Percentiles rank a stretch among this genome's conserved stretches.
Evolutionary conservation across 2,329 filamentous ascomycete genomes (phyloP).

Genomic region (Huntiella decipiens): DNA sequence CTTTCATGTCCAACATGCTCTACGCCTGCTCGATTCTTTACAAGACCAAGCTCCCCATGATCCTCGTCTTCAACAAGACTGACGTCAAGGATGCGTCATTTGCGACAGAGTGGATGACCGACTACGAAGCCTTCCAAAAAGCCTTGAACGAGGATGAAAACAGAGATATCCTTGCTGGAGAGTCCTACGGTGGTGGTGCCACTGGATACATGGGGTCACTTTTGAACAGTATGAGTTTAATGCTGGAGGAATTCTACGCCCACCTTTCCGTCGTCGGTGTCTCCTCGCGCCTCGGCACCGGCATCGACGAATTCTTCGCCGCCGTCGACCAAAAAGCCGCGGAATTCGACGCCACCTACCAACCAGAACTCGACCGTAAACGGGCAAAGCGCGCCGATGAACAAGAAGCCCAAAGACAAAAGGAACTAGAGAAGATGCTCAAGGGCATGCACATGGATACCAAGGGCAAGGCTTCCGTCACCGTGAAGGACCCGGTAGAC

Average conservation of each 20-base stretch:
- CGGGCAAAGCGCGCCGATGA: constrained; percentile 55
- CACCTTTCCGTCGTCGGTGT: constrained; percentile 87
- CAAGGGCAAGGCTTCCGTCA: constrained; percentile 12
- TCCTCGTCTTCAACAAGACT: constrained; percentile 97
- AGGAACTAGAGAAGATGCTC: constrained; percentile 85
- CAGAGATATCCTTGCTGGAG: constrained; percentile 55
- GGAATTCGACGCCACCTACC: constrained; percentile 82
- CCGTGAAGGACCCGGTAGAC: constrained; percentile 20
- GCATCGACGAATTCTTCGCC: constrained; percentile 82
- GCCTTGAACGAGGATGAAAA: constrained; percentile 68
- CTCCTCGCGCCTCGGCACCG: constrained; percentile 78
- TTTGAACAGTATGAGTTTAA: constrained; percentile 92
- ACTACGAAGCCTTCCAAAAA: constrained; percentile 88
- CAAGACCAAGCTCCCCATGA: constrained; percentile 97
- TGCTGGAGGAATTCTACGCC: constrained; percentile 94
- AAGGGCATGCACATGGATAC: constrained; percentile 53
- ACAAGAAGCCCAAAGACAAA: constrained; percentile 52
- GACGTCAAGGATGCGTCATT: constrained; percentile 83
- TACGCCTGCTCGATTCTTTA: constrained; percentile 98
- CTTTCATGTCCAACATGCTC: constrained; percentile 99
- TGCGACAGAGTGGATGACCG: constrained; percentile 98
- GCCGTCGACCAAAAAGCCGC: constrained; percentile 71
- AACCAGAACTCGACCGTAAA: constrained; percentile 71
- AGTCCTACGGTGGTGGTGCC: constrained; percentile 48
- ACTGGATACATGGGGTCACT: constrained; percentile 93